Evolutionary conservation across 2,329 filamentous ascomycete species (phyloP).

Genomic region (Diaporthe longicolla): DNA sequence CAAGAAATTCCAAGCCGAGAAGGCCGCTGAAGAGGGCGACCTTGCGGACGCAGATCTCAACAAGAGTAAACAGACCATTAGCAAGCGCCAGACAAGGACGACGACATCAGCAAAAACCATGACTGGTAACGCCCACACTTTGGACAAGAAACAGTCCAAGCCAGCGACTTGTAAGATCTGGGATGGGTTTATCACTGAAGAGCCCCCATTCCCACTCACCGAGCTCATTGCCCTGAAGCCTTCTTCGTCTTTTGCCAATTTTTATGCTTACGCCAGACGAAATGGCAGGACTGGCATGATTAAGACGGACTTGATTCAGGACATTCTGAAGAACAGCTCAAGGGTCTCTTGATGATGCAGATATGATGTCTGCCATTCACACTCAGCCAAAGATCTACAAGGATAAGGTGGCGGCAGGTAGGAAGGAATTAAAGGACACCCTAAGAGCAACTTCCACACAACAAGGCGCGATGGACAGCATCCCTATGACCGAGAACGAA

Average conservation of each 20-base stretch:
- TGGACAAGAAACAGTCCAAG: neutral
- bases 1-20: neutral
- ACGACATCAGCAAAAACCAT: neutral
- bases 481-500: neutral
- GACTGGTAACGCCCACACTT: neutral
- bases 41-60: neutral
- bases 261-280: slow-evolving; percentile 2
- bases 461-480: neutral
- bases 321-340: neutral
- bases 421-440: neutral
- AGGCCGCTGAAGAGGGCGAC: neutral
- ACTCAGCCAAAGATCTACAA: neutral
- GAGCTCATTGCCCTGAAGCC: neutral
- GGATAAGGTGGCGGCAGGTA: no score
- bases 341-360: neutral
- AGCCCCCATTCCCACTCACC: neutral
- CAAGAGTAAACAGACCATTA: neutral
- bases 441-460: neutral
- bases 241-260: neutral
- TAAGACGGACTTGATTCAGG: neutral
- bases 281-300: neutral
- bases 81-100: neutral
- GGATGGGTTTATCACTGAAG: neutral
- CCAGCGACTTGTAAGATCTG: neutral
- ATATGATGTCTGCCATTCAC: neutral